phyloP scores from a whole-genome alignment of 352 stramenopile species.

The Globisporangium paroecandrum region DNA sequence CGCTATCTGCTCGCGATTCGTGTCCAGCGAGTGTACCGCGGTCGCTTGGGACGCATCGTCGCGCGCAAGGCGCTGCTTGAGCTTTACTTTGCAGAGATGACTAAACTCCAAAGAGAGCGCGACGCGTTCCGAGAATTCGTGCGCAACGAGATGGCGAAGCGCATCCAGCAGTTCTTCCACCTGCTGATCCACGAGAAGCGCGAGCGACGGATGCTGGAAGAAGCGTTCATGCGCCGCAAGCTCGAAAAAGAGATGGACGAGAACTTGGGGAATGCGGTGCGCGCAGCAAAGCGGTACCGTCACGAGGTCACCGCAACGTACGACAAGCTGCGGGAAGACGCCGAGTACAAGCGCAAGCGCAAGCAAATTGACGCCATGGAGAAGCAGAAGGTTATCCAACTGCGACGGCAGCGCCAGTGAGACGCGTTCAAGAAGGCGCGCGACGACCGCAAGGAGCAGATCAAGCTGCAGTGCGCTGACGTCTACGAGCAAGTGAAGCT shows the following conservation, averaged over 20 bases:
- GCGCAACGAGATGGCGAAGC: slow-evolving; percentile 32
- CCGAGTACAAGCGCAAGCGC: slow-evolving; percentile 38
- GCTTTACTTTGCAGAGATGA: slow-evolving; percentile 59
- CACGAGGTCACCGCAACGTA: slow-evolving; percentile 48
- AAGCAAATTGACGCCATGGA: slow-evolving; percentile 49
- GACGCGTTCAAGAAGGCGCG: slow-evolving; percentile 45
- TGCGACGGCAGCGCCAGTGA: slow-evolving; percentile 55
- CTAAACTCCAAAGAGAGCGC: slow-evolving; percentile 46
- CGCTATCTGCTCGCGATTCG: slow-evolving; percentile 47
- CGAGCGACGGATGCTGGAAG: slow-evolving; percentile 18
- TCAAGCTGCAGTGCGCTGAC: slow-evolving; percentile 35
- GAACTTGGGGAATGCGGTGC: slow-evolving; percentile 27
- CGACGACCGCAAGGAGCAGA: slow-evolving; percentile 33
- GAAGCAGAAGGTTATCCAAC: slow-evolving; percentile 59
- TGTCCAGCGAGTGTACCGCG: slow-evolving; percentile 60
- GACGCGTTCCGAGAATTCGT: slow-evolving; percentile 42
- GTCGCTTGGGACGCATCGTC: slow-evolving; percentile 41
- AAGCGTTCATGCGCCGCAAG: slow-evolving; percentile 22
- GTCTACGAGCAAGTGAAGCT: slow-evolving; percentile 35
- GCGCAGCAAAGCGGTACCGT: slow-evolving; percentile 31
- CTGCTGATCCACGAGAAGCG: slow-evolving; percentile 25
- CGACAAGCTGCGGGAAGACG: slow-evolving; percentile 46
- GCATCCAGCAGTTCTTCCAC: slow-evolving; percentile 47
- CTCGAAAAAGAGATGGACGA: slow-evolving; percentile 51
- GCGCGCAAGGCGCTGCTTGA: slow-evolving; percentile 34